These are phyloP conservation scores for Diplotaxis tenuifolia DNA, from an alignment of 345 rosid genomes.

Conservation along the genomic window DNA sequence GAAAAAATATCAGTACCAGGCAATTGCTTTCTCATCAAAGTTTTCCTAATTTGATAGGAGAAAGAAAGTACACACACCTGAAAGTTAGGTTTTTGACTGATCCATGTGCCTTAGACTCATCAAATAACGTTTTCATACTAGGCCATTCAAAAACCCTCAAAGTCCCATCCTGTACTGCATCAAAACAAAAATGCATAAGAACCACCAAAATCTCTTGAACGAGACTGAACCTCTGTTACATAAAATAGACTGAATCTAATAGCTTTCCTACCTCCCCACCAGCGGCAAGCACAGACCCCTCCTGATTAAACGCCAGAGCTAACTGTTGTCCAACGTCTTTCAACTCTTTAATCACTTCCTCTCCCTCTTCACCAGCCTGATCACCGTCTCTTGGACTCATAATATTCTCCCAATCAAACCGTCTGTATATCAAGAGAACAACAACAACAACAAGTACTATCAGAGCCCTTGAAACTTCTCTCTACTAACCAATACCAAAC, in stretches of 20 bases:
- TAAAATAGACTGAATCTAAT: neutral
- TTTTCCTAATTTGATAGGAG: neutral
- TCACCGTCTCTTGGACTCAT: constrained; percentile 42
- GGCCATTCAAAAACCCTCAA: constrained; percentile 92
- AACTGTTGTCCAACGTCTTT: constrained; percentile 71
- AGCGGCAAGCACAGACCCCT: constrained; percentile 65
- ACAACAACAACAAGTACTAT: neutral
- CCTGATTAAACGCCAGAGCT: constrained; percentile 62
- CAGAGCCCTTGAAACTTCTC: neutral
- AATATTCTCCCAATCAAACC: constrained; percentile 63
- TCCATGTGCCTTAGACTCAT: constrained; percentile 65
- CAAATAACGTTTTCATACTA: constrained; percentile 61
- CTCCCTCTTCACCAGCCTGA: constrained; percentile 50
- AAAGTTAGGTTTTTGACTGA: constrained; percentile 67
- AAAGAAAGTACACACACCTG: constrained; percentile 55
- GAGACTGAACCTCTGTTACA: neutral
- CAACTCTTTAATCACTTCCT: constrained; percentile 52
- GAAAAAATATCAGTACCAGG: constrained; percentile 23
- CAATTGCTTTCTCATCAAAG: neutral
- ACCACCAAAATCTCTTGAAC: neutral
- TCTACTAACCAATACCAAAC: neutral
- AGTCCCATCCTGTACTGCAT: constrained; percentile 85
- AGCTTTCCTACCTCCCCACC: constrained; percentile 80
- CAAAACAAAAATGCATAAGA: constrained; percentile 43
- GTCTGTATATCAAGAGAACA: constrained; percentile 44